Percentiles rank a stretch among this genome's conserved stretches.
phyloP scores from a whole-genome alignment of 2,329 filamentous ascomycete genomes.

The Tolypocladium ophioglossoides region DNA sequence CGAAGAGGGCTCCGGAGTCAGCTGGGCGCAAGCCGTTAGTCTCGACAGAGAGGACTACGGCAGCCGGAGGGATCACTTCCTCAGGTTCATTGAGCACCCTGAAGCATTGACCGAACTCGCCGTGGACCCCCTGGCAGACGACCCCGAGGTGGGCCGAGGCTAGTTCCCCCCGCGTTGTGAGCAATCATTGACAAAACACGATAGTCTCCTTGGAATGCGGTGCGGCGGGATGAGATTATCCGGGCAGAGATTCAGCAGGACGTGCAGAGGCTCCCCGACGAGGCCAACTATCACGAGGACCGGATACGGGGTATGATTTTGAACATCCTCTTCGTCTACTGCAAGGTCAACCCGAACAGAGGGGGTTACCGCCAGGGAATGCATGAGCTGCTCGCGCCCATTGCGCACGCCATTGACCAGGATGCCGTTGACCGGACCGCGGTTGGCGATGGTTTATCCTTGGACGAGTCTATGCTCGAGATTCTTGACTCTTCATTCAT shows the following conservation, averaged over 20 bases:
- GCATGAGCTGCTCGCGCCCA: slow-evolving; percentile 88
- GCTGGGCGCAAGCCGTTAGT: slow-evolving; percentile 58
- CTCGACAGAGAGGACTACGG: slow-evolving; percentile 66
- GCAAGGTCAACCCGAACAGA: slow-evolving; percentile 77
- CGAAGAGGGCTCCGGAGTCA: slow-evolving; percentile 48
- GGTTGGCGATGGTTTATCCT: slow-evolving; percentile 17
- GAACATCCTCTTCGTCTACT: slow-evolving; percentile 88
- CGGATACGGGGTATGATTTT: slow-evolving; percentile 70
- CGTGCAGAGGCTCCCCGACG: slow-evolving; percentile 86
- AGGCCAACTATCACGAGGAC: slow-evolving; percentile 76
- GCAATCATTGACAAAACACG: neutral
- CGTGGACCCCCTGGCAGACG: slow-evolving; percentile 78
- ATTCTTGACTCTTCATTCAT: slow-evolving; percentile 64
- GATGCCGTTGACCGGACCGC: slow-evolving; percentile 58
- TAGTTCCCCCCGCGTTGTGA: slow-evolving; percentile 5
- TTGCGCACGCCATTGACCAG: slow-evolving; percentile 72
- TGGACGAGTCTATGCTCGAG: slow-evolving; percentile 47
- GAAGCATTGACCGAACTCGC: slow-evolving; percentile 62
- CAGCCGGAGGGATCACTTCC: slow-evolving; percentile 60
- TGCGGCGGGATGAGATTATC: slow-evolving; percentile 73
- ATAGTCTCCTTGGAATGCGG: slow-evolving; percentile 83
- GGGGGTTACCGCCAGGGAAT: slow-evolving; percentile 96
- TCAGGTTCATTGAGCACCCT: slow-evolving; percentile 75
- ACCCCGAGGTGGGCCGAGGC: slow-evolving; percentile 38
- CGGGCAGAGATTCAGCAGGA: slow-evolving; percentile 89